Percentiles rank a stretch among this genome's conserved stretches.
phyloP scores from a whole-genome alignment of 768 basidiomycete genomes.

The Mycena capillaripes region DNA sequence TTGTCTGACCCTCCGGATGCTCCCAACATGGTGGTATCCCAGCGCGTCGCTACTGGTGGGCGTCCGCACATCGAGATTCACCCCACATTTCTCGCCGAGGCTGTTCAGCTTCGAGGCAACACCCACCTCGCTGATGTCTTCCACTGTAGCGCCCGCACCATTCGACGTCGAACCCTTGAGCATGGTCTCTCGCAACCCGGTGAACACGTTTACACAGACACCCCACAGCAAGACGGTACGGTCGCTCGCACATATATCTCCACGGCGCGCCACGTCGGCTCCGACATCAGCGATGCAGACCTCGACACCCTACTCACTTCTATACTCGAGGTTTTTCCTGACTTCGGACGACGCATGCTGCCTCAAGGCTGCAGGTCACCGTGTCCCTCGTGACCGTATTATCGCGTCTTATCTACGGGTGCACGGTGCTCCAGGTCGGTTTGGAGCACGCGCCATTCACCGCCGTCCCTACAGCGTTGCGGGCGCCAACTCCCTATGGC shows the following conservation, averaged over 20 bases:
- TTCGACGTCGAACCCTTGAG: conserved; percentile 30
- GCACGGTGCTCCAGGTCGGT: conserved; percentile 38
- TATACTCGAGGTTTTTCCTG: conserved; percentile 43
- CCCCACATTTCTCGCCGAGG: conserved; percentile 40
- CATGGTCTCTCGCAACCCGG: conserved; percentile 24
- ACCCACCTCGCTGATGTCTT: conserved; percentile 3
- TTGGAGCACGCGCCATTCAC: conserved; percentile 43
- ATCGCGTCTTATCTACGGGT: conserved; percentile 36
- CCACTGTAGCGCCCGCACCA: conserved; percentile 1
- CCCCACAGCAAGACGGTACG: not conserved
- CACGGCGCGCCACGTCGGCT: not conserved
- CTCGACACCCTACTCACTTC: conserved; percentile 39
- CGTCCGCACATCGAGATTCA: conserved; percentile 42
- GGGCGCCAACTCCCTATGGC: no score
- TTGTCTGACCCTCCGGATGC: conserved; percentile 37
- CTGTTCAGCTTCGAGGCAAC: conserved; percentile 36
- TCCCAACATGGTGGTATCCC: not conserved
- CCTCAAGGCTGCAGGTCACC: conserved; percentile 38
- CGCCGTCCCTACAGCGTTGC: not conserved
- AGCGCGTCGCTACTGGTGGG: conserved; percentile 28
- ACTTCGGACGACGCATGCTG: conserved; percentile 44
- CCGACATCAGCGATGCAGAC: conserved; percentile 39
- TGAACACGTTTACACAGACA: conserved; percentile 23
- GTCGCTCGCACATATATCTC: conserved; percentile 1
- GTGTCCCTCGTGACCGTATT: conserved; percentile 38